Base-by-base conservation (phyloP, 331 rosid genomes). In the Ulmus americana region DNA sequence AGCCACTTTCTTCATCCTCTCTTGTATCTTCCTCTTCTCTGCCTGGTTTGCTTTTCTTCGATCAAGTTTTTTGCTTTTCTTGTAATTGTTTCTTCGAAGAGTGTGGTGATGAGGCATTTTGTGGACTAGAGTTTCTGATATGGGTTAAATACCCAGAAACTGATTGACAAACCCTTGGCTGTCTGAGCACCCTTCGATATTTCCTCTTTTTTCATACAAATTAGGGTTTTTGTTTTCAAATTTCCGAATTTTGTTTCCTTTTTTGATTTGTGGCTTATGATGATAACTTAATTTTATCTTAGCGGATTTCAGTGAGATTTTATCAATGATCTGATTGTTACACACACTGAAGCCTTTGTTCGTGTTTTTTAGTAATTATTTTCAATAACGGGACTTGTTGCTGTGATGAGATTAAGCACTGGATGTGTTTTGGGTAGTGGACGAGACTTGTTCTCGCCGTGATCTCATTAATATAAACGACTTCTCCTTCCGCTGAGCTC, bases 401-500 rank as follows among this genome's bases (percentile, higher is more conserved):
- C 95, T 13, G 43, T 88, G 97, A 91, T 84, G 95, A 84, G 81
- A 54, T 14, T 0, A 86, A 73, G 39, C 96, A 91, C 97, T 68
- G 59, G 60, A 77, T 13, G 90, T 85, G 91, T 81, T 75, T 13
- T 52, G 85, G 85, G 95, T 78, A 91, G 97, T 86, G 97, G 97
- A 71, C 84, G 59, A 49, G 60, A 16, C 79, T 75, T 42, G 81
- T 82, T 72, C 75, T 67, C 72, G 82, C 96, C 97, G 97, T 88
- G 97, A 88, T 88, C 96, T 77, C 14, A 3, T 16, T 38, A 20
- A 9, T 5, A 7, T 12, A 81, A 84, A 86, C 87, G 97, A 91
- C 97, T 88, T 91, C 97, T 91, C 97, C 97, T 91, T 91, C 97
- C 95, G 61, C 97, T 88, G 96, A 91, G 97, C 87, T 76, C 65